phyloP scores from a whole-genome alignment of 495 filamentous ascomycete species.

The Aspergillus asperescens region DNA sequence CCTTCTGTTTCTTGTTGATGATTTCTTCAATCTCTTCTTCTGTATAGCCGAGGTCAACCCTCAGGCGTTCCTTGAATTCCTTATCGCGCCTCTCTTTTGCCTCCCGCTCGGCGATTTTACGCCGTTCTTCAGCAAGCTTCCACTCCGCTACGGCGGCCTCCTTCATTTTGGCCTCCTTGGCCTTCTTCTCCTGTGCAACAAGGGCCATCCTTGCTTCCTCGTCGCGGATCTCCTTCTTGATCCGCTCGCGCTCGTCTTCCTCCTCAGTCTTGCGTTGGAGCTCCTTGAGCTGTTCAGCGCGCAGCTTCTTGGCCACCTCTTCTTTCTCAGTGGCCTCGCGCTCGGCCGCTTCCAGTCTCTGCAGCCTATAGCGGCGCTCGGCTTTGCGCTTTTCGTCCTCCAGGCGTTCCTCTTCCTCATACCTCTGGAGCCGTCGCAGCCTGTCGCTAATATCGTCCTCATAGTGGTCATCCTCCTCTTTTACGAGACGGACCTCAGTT shows the following conservation, averaged over 20 bases:
- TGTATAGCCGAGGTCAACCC: slow-evolving; percentile 34
- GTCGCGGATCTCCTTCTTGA: slow-evolving; percentile 34
- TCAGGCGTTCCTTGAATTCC: slow-evolving; percentile 41
- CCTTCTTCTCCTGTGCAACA: slow-evolving; percentile 38
- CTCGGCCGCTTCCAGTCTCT: slow-evolving; percentile 29
- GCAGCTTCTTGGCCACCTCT: slow-evolving; percentile 18
- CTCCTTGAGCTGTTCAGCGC: slow-evolving; percentile 25
- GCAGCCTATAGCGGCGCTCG: slow-evolving; percentile 27
- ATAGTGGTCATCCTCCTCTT: slow-evolving; percentile 34
- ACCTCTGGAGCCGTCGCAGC: slow-evolving; percentile 29
- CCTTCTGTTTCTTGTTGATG: slow-evolving; percentile 51
- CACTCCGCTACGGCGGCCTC: slow-evolving; percentile 51
- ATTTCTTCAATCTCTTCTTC: slow-evolving; percentile 52
- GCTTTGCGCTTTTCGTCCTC: slow-evolving; percentile 31
- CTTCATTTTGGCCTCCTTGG: slow-evolving; percentile 48
- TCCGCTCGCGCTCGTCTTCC: slow-evolving; percentile 37
- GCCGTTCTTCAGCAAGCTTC: slow-evolving; percentile 49
- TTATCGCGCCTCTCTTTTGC: slow-evolving; percentile 42
- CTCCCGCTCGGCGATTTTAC: slow-evolving; percentile 23
- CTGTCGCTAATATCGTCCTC: slow-evolving; percentile 37
- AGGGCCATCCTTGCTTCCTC: slow-evolving; percentile 29
- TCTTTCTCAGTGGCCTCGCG: slow-evolving; percentile 27
- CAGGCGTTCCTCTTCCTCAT: slow-evolving; percentile 29
- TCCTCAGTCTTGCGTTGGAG: slow-evolving; percentile 39
- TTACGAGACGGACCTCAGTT: slow-evolving; percentile 22